A percentile compares a stretch with the other conserved stretches of the same genome.
phyloP scores from a whole-genome alignment of 176 grass and related monocot species.

The Ananas comosus region DNA sequence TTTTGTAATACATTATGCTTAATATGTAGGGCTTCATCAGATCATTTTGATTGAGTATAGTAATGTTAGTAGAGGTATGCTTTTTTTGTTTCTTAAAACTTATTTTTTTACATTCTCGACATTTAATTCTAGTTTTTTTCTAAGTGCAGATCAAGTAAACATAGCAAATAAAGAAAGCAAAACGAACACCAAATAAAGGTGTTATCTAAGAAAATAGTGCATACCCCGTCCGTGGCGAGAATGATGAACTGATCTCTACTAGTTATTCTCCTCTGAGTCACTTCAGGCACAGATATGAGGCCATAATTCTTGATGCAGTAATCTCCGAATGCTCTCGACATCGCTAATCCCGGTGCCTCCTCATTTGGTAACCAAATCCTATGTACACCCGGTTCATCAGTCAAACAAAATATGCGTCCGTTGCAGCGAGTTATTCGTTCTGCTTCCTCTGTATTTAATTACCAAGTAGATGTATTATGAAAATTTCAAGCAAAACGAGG shows the following conservation, averaged over 20 bases:
- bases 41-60: too few species aligned
- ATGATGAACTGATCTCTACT: slow-evolving; percentile 59
- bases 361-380: slow-evolving; percentile 57
- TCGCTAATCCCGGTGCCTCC: slow-evolving; percentile 73
- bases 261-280: slow-evolving; percentile 52
- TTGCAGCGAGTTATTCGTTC: slow-evolving; percentile 71
- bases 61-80: too few species aligned
- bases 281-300: slow-evolving; percentile 75
- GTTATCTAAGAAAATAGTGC: background rate
- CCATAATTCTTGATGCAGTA: slow-evolving; percentile 71
- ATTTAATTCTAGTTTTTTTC: too few species aligned
- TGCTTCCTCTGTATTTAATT: slow-evolving; percentile 47
- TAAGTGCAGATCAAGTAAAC: background rate
- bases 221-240: slow-evolving; percentile 90
- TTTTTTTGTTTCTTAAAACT: too few species aligned
- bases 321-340: slow-evolving; percentile 94
- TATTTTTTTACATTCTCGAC: too few species aligned
- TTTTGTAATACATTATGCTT: too few species aligned
- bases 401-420: slow-evolving; percentile 48
- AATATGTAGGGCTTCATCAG: too few species aligned
- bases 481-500: background rate
- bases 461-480: slow-evolving; percentile 5
- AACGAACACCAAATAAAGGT: background rate
- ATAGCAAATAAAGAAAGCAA: background rate
- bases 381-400: slow-evolving; percentile 76